Evolutionary conservation across 192 early-diverging fungal genomes (phyloP).

Genomic region (Irineochytrium annulatum): DNA sequence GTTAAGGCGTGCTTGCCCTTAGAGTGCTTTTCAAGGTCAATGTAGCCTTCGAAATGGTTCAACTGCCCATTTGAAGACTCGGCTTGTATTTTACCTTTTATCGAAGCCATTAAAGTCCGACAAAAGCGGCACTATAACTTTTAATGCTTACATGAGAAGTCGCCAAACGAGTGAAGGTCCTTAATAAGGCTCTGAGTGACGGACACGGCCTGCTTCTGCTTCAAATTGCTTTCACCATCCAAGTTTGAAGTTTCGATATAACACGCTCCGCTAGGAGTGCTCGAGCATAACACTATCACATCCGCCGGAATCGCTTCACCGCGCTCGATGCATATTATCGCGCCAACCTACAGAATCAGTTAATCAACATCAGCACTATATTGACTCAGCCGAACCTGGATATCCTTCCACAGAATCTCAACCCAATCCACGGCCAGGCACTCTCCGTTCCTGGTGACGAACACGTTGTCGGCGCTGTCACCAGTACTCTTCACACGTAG

Average conservation of each 20-base stretch:
- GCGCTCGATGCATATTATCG: conserved; percentile 77
- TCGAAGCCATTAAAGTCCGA: neutral
- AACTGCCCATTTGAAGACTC: conserved; percentile 72
- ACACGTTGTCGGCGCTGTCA: no score
- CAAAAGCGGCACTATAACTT: neutral
- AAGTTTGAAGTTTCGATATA: conserved; percentile 93
- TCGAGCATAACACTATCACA: conserved; percentile 73
- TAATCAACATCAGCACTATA: no score
- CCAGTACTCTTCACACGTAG: neutral
- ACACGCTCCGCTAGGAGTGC: conserved; percentile 69
- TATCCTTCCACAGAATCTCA: conserved; percentile 68
- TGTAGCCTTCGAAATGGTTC: conserved; percentile 75
- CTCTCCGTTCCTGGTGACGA: neutral
- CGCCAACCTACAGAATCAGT: conserved; percentile 64
- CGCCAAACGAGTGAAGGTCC: conserved; percentile 12
- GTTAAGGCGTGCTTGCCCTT: conserved; percentile 58
- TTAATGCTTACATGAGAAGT: neutral
- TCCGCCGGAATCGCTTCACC: conserved; percentile 83
- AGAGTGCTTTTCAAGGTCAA: conserved; percentile 39
- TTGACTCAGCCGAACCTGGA: conserved; percentile 38
- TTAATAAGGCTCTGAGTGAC: neutral
- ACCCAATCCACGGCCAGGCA: neutral
- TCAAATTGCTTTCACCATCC: conserved; percentile 96
- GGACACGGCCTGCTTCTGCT: conserved; percentile 32
- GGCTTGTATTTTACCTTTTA: conserved; percentile 41